Conservation (phyloP, 2,329 filamentous ascomycete genomes). For the Fusarium goolgardi region DNA sequence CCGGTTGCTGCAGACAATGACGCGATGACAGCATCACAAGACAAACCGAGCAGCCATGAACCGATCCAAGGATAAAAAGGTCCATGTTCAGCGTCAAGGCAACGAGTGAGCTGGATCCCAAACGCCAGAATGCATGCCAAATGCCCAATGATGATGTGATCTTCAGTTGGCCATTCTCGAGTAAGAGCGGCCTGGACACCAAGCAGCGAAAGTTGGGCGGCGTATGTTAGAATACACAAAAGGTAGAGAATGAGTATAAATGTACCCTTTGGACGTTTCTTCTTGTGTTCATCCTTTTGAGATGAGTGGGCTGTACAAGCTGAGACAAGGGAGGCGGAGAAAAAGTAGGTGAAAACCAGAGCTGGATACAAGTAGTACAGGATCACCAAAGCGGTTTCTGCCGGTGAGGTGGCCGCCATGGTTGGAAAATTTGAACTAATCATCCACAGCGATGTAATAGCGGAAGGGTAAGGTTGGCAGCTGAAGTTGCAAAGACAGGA, state of each 20-base stretch:
- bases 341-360: conserved; percentile 65
- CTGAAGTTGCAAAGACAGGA: neutral
- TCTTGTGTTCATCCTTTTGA: conserved; percentile 41
- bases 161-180: conserved; percentile 57
- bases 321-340: conserved; percentile 67
- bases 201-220: conserved; percentile 59
- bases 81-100: conserved; percentile 62
- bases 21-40: conserved; percentile 64
- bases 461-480: neutral
- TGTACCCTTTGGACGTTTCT: conserved; percentile 36
- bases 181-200: conserved; percentile 51
- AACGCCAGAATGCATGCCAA: conserved; percentile 74
- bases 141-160: conserved; percentile 66
- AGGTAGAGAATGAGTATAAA: conserved; percentile 57
- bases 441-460: conserved; percentile 11
- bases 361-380: conserved; percentile 48
- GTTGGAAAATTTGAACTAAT: conserved; percentile 4
- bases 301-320: conserved; percentile 65
- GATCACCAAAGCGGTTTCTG: conserved; percentile 35
- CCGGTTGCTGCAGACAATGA: conserved; percentile 39
- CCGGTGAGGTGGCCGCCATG: conserved; percentile 35
- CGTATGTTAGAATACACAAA: conserved; percentile 59
- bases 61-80: conserved; percentile 74
- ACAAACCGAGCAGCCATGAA: conserved; percentile 68
- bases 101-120: conserved; percentile 66